Conservation (phyloP, 2,329 filamentous ascomycete genomes). For the Clonostachys rosea region DNA sequence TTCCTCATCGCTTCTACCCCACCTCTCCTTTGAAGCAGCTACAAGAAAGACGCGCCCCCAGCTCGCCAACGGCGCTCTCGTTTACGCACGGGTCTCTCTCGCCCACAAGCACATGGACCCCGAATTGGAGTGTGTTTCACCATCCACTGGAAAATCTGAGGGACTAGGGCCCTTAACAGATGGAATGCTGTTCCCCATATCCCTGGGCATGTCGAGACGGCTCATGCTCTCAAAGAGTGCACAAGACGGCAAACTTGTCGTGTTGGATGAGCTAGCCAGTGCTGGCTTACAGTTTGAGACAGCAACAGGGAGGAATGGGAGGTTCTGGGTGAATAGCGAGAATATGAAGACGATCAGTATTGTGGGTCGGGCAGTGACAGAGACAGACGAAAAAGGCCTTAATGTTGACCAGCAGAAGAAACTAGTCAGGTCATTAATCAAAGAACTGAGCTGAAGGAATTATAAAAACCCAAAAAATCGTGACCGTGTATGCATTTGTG, state of each 20-base stretch:
- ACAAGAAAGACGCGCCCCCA: conserved; percentile 88
- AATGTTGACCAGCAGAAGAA: conserved; percentile 65
- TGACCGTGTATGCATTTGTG: background rate
- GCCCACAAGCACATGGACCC: conserved; percentile 81
- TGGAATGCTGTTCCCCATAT: conserved; percentile 83
- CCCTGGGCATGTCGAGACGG: conserved; percentile 75
- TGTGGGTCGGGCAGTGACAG: conserved; percentile 72
- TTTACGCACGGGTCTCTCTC: conserved; percentile 81
- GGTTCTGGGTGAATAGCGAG: conserved; percentile 85
- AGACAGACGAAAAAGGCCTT: conserved; percentile 68
- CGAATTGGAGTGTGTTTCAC: conserved; percentile 85
- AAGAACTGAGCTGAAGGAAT: conserved; percentile 42
- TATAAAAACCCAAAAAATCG: background rate
- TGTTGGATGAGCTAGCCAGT: conserved; percentile 73
- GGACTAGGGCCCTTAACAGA: conserved; percentile 79
- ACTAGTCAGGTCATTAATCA: conserved; percentile 62
- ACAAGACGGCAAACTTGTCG: conserved; percentile 59
- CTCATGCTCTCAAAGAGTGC: conserved; percentile 56
- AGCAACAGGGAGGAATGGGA: conserved; percentile 87
- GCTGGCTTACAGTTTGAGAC: conserved; percentile 87
- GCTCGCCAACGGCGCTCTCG: conserved; percentile 68
- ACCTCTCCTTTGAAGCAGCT: conserved; percentile 89
- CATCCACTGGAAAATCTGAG: conserved; percentile 81
- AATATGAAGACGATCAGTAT: conserved; percentile 67
- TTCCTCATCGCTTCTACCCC: conserved; percentile 66